phyloP scores from a whole-genome alignment of 768 basidiomycete genomes.

The Tricholoma furcatifolium region DNA sequence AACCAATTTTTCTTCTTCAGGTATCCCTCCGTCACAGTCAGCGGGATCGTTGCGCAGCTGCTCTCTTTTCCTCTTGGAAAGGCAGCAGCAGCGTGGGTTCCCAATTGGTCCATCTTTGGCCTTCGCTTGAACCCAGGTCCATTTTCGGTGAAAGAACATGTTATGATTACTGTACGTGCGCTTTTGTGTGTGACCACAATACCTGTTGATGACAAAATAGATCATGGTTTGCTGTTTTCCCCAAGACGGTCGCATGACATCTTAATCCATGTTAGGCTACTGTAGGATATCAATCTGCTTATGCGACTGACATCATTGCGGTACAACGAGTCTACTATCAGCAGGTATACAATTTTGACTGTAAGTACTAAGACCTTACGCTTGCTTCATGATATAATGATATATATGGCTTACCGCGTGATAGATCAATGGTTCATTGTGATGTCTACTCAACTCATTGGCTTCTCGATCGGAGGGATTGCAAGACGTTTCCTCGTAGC shows the following conservation, averaged over 20 bases:
- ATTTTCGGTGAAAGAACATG: constrained; percentile 78
- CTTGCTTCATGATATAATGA: constrained; percentile 2
- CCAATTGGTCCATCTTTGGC: constrained; percentile 56
- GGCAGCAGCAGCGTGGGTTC: constrained; percentile 51
- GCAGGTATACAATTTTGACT: constrained; percentile 58
- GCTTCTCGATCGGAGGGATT: constrained; percentile 76
- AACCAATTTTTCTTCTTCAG: constrained; percentile 59
- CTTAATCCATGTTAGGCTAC: constrained; percentile 40
- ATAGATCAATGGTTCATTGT: constrained; percentile 72
- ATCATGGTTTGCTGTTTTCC: constrained; percentile 34
- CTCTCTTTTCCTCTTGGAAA: constrained; percentile 70
- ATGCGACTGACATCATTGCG: constrained; percentile 71
- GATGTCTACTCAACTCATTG: constrained; percentile 66
- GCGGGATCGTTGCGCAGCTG: constrained; percentile 63
- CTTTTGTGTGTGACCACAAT: background rate
- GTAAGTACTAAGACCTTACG: constrained; percentile 28
- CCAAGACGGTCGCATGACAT: background rate
- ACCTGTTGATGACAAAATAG: constrained; percentile 3
- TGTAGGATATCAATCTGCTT: constrained; percentile 60
- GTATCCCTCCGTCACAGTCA: constrained; percentile 36
- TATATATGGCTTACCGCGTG: constrained; percentile 1
- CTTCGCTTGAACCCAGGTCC: constrained; percentile 70
- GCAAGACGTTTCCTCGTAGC: constrained; percentile 71
- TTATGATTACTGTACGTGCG: constrained; percentile 46
- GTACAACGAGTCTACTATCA: constrained; percentile 68